Base-by-base conservation (phyloP, 176 grass and related monocot species). In the Saccharum officinarum region DNA sequence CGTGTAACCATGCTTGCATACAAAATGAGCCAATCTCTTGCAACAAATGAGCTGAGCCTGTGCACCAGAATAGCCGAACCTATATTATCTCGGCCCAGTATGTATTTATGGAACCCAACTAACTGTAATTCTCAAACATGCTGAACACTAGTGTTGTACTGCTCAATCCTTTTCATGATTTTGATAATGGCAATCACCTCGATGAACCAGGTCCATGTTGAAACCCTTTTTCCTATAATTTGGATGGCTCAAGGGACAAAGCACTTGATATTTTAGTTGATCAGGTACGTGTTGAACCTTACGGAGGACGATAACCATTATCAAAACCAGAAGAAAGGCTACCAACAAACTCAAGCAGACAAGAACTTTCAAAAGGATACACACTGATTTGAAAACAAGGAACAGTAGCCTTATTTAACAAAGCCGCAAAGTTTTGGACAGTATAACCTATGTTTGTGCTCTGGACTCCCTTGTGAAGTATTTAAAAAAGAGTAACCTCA, bases 281-380 rank as follows among this genome's bases (percentile, higher is more conserved):
- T 57, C 18, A 55, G 7, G 30, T 30, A 47, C 5, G 63, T 67
- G 67, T 42, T 11, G 15, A 55, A 62, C 28, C 46, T 42, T 74
- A 36, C 14, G 73, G 25, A 55, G 20, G 42, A 61, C 5, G 4
- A 62, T 68, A 25, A 69, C 5, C 10, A 65, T 41, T 73, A 47
- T 71, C 15, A 38, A 80, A 84, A 57, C 40, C 10, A 67, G 39
- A 25, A 88, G 20, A 63, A 75, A 60, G 10, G 25, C 14, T 22
- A 46, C 20, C 69, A 44, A 67, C 39, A 41, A 83, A 65, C 42
- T n/a, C 52, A 71, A 25, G 17, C 3, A 20, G 33, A 38, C 55
- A 42, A 18, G 18, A 50, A 36, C 6, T 77, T 82, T 42, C 16
- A 11, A 71, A 71, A 20, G 61, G 23, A 76, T 77, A 23, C 15